Base-by-base conservation (phyloP, 148 eudicot species). In the Rhododendron simsii region DNA sequence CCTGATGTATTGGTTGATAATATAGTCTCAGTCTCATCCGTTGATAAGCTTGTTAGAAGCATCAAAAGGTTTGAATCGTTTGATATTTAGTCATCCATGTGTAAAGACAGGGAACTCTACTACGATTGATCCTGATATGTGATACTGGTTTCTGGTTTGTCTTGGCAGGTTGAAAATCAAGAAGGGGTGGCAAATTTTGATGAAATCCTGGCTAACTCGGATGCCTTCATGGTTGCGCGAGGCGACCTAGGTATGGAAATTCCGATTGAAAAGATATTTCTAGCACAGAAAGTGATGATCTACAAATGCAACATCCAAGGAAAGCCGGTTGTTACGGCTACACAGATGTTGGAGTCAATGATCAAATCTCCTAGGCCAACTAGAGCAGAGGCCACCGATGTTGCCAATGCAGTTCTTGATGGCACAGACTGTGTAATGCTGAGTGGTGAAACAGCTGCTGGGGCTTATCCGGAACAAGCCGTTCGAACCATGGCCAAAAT, bases 361-460 rank as follows among this genome's bases (percentile, higher is more conserved):
- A 89, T 91, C 84, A 91, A 91, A 82, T 91, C 93, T 73, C 93
- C 93, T 37, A 84, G 93, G 84, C 93, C 93, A 48, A 91, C 93
- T 78, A 86, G 93, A 76, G 93, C 93, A 21, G 93, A 91, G 76
- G 93, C 93, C 55, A 91, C 93, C 10, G 93, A 91, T 81, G 93
- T 90, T 59, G 93, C 93, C 85, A 91, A 91, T 73, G 93, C 93
- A 6, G 93, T 91, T 84, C 93, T 91, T 15, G 93, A 91, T 67
- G 93, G 93, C 47, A 91, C 93, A 1, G 93, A 91, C 87, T 91
- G 93, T 78, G 93, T 90, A 16, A 91, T 91, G 93, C 91, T 91
- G 81, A 91, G 93, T 53, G 93, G 93, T 28, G 93, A 91, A 86
- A 91, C 93, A 50, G 93, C 93, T 47, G 93, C 93, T 41, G 93